These are phyloP conservation scores for Tremellales sp. DNA, from an alignment of 1,284 basidiomycete species.

Conservation along the genomic window DNA sequence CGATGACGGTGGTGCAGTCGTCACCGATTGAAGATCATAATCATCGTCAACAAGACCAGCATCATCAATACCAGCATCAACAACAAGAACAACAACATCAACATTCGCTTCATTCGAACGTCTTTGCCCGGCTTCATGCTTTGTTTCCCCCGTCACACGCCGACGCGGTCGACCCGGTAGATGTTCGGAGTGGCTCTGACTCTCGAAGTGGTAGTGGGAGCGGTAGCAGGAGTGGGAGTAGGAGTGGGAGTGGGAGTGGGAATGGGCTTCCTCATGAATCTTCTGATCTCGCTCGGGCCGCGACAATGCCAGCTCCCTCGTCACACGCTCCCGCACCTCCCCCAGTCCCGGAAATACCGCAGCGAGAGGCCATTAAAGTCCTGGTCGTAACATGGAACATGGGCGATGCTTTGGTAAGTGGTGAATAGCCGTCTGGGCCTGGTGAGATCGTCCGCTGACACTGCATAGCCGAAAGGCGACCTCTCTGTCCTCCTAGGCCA, in stretches of 20 bases:
- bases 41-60: no score
- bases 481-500: constrained; percentile 51
- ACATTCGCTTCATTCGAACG: neutral
- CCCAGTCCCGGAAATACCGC: constrained; percentile 11
- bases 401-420: constrained; percentile 49
- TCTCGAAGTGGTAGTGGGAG: no score
- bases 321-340: neutral
- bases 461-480: constrained; percentile 49
- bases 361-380: constrained; percentile 50
- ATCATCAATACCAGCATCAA: no score
- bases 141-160: constrained; percentile 1
- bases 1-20: no score
- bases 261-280: no score
- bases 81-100: no score
- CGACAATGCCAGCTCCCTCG: neutral
- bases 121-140: constrained; percentile 4
- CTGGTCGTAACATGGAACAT: constrained; percentile 54
- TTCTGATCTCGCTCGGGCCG: no score
- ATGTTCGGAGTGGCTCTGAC: no score
- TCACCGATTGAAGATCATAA: no score
- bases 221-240: no score
- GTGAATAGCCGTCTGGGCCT: neutral
- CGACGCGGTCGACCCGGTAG: no score
- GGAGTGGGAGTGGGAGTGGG: no score
- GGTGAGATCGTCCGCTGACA: constrained; percentile 1